These are phyloP conservation scores for Gnaphalium uliginosum DNA, from an alignment of 129 eudicot genomes.

Conservation along the genomic window DNA sequence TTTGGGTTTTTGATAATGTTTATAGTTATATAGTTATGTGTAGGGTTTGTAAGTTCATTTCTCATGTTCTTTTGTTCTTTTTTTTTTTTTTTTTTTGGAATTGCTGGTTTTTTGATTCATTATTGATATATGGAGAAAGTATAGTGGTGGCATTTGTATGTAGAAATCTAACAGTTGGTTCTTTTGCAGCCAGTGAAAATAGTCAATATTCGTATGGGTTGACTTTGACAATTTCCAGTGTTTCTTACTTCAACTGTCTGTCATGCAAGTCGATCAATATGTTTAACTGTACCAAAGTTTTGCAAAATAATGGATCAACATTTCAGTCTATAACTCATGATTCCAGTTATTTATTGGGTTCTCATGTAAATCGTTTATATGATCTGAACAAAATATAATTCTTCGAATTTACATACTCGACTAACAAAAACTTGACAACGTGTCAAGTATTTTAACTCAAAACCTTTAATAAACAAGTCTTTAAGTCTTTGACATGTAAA, in stretches of 20 bases:
- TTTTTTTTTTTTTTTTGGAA: not conserved
- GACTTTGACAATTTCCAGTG: not conserved
- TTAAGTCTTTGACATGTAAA: too few relatives aligned
- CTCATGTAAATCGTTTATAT: too few relatives aligned
- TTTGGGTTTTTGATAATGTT: conserved; percentile 20
- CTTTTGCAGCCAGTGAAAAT: conserved; percentile 21
- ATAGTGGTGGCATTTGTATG: conserved; percentile 25
- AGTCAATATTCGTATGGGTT: not conserved
- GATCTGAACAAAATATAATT: too few relatives aligned
- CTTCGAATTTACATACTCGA: too few relatives aligned
- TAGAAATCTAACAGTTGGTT: conserved; percentile 12
- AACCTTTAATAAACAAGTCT: too few relatives aligned
- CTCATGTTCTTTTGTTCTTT: not conserved
- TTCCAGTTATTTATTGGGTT: too few relatives aligned
- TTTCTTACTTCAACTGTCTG: not conserved
- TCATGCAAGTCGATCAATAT: not conserved
- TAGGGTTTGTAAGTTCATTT: conserved; percentile 27
- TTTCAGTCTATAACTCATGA: too few relatives aligned
- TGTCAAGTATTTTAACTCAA: too few relatives aligned
- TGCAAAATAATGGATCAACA: not conserved
- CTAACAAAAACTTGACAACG: too few relatives aligned
- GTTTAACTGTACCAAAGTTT: not conserved
- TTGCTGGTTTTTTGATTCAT: conserved; percentile 26
- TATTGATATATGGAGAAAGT: conserved; percentile 28
- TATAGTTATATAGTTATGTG: conserved; percentile 36